These are phyloP conservation scores for Chalciporus piperatus DNA, from an alignment of 768 basidiomycete species.

Conservation along the genomic window DNA sequence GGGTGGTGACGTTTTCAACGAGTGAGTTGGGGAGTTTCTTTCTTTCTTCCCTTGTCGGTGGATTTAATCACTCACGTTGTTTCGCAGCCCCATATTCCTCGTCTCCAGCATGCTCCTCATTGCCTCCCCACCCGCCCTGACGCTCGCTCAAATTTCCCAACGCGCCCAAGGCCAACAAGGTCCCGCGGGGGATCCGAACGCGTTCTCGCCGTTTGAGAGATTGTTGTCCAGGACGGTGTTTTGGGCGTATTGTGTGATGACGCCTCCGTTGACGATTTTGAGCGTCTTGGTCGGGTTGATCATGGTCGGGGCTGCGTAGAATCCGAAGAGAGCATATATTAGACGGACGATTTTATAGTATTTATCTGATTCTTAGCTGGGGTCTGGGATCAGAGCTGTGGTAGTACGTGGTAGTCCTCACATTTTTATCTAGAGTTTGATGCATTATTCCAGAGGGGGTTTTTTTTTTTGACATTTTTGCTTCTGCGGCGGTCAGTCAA, in stretches of 20 bases:
- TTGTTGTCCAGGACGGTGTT: constrained; percentile 90
- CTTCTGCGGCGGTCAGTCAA: too few species aligned
- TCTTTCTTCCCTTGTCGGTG: background rate
- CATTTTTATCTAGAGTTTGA: too few species aligned
- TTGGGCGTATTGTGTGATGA: constrained; percentile 87
- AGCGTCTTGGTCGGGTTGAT: constrained; percentile 75
- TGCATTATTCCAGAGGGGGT: too few species aligned
- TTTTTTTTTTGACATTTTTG: too few species aligned
- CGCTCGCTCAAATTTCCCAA: constrained; percentile 49
- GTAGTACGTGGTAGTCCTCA: too few species aligned
- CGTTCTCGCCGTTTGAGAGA: constrained; percentile 62
- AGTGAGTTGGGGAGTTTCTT: constrained; percentile 55
- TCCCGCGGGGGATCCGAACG: background rate
- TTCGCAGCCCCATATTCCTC: constrained; percentile 76
- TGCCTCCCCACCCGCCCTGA: constrained; percentile 77
- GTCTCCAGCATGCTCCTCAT: constrained; percentile 82
- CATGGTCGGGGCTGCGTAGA: constrained; percentile 44
- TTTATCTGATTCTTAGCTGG: too few species aligned
- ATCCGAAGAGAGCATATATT: too few species aligned
- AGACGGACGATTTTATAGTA: too few species aligned
- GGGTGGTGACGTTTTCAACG: constrained; percentile 54
- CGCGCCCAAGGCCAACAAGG: constrained; percentile 5
- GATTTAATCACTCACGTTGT: background rate
- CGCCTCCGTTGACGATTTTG: constrained; percentile 77
- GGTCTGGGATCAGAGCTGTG: too few species aligned